Evolutionary conservation across 441 rosid species (phyloP), one percentile per base, ranked within the genome.

Genomic region (Pelargonium australe): DNA sequence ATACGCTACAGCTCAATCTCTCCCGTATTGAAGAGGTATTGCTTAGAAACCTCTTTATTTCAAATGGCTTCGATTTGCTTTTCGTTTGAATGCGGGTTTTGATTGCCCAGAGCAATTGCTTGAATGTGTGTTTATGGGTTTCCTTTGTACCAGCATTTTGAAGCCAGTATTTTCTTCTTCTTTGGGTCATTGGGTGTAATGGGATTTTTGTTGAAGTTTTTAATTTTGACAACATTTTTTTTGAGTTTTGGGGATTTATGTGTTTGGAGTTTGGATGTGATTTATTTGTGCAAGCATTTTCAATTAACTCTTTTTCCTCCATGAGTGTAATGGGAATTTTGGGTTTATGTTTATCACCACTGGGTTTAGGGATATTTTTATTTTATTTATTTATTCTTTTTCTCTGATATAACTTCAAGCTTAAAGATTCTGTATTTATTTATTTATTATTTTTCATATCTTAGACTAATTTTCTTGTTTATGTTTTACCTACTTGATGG

Each of bases 1-100:
- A 83, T 68, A 84, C 91, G 72, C 97, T 92, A 74, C 99, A 86
- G 70, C 95, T 95, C 72, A 90, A 85, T 69, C 98, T 95, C 75
- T 77, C 93, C 68, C 91, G 97, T 25, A 78, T 95, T 73, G 99
- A 92, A 84, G 97, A 92, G 94, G 98, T 90, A 68, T 16, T 25
- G 41, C 4, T 43, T 23, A 2, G 0, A n/a, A 44, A 2, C 25
- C 3, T n/a, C 11, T 20, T 23, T 37, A 8, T 64, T 37, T 40
- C 16, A 13, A 4, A 5, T 67, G 70, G 16, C 25, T 13, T 12
- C 25, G 23, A 20, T 20, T 20, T 20, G 23, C 8, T 13, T 12
- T 12, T 43, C 34, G 66, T 55, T 16, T 41, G 65, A 14, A 20
- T 5, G 20, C 7, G 4, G 12, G 64, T 47, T 44, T 37, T 14